A percentile compares a stretch with the other conserved stretches of the same genome.
phyloP scores from a whole-genome alignment of 352 stramenopile species.

The Phytopythium montanum region DNA sequence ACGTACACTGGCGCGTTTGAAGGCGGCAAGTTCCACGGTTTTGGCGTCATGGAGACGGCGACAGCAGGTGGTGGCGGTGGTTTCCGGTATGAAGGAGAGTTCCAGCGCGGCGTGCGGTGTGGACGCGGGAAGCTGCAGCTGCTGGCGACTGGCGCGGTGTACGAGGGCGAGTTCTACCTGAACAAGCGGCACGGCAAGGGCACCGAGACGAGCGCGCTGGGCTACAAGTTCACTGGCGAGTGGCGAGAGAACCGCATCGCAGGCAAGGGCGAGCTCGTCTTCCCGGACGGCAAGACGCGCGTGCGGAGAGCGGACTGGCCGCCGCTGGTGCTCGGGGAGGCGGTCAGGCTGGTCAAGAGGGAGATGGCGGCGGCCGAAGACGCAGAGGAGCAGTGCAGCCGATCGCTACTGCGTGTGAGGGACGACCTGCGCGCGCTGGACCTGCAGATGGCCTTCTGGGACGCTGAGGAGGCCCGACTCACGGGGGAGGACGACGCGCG shows the following conservation, averaged over 20 bases:
- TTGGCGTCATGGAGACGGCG: conserved; percentile 53
- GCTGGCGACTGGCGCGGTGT: conserved; percentile 36
- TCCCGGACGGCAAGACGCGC: conserved; percentile 33
- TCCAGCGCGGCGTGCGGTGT: conserved; percentile 34
- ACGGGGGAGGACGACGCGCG: conserved; percentile 36
- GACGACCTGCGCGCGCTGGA: conserved; percentile 64
- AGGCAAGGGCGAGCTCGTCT: conserved; percentile 40
- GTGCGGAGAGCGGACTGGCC: conserved; percentile 53
- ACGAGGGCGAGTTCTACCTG: conserved; percentile 65
- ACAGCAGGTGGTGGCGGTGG: conserved; percentile 7
- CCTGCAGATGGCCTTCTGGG: conserved; percentile 55
- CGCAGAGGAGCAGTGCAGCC: conserved; percentile 42
- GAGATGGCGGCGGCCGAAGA: conserved; percentile 20
- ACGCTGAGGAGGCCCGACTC: conserved; percentile 52
- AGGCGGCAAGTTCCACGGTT: conserved; percentile 57
- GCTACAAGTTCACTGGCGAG: conserved; percentile 49
- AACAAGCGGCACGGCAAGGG: conserved; percentile 62
- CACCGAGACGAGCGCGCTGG: conserved; percentile 53
- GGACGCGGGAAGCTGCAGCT: conserved; percentile 45
- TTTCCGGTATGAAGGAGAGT: conserved; percentile 64
- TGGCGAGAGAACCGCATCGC: conserved; percentile 59
- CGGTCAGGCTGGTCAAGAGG: conserved; percentile 44
- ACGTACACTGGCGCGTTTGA: conserved; percentile 62
- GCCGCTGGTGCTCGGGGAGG: conserved; percentile 54
- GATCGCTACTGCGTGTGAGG: conserved; percentile 53